Evolutionary conservation across 257 asterid species (phyloP).

Genomic region (Cruciata laevipes): DNA sequence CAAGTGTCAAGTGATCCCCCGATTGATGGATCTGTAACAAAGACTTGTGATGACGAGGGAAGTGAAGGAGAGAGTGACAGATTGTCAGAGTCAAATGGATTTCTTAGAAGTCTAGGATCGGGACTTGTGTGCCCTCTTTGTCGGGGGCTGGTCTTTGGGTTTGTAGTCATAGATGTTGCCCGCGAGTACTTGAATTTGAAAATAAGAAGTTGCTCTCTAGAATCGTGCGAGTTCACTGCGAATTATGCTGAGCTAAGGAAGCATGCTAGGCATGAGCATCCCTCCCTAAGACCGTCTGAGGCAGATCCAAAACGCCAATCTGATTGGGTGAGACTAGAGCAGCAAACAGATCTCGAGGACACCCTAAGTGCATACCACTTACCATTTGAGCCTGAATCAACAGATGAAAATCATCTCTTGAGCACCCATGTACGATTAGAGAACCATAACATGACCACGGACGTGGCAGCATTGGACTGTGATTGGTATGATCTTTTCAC

Average conservation of each 20-base stretch:
- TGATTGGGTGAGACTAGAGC: constrained; percentile 53
- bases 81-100: constrained; percentile 10
- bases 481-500: constrained; percentile 5
- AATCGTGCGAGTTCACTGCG: constrained; percentile 52
- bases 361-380: constrained; percentile 40
- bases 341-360: constrained; percentile 45
- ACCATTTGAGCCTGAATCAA: constrained; percentile 26
- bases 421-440: background rate
- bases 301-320: constrained; percentile 38
- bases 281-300: constrained; percentile 47
- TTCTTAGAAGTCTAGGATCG: constrained; percentile 11
- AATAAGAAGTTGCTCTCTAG: constrained; percentile 55
- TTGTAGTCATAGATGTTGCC: constrained; percentile 38
- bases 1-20: constrained; percentile 16
- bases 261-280: constrained; percentile 73
- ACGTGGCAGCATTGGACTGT: too few species aligned
- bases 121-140: constrained; percentile 66
- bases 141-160: constrained; percentile 52
- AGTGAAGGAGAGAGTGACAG: constrained; percentile 17
- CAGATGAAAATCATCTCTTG: constrained; percentile 6
- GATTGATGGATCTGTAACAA: constrained; percentile 6
- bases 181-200: constrained; percentile 51
- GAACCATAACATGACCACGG: background rate
- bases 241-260: constrained; percentile 52
- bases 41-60: constrained; percentile 2